Base-by-base conservation (phyloP, 1,284 basidiomycete species). In the Heterobasidion parviporum region DNA sequence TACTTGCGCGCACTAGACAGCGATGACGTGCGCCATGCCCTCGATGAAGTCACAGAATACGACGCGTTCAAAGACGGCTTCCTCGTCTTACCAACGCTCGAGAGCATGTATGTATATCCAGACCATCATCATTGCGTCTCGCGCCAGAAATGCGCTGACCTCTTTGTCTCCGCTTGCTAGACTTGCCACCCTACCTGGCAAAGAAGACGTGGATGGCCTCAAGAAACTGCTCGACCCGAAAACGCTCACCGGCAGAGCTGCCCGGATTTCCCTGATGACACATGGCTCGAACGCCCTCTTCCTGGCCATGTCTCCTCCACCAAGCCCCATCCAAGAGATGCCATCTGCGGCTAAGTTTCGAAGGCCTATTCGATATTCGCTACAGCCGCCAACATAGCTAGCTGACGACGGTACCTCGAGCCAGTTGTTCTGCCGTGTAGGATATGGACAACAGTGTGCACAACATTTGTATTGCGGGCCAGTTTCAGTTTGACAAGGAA, bases 21-120 rank as follows among this genome's bases (percentile, higher is more conserved):
- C 12, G 64, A 67, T 45, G 67, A 67, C 52, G 64, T 67, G 8
- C 63, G 69, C 41, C 61, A 61, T 20, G 61, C 65, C 3, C 62
- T 72, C 32, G 66, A 70, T 52, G 68, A 71, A 47, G 61, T 71
- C 12, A 65, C 67, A 2, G 63, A 64, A n/a, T 71, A 70, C 57
- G 66, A 71, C 54, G 67, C 69, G 2, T 67, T 71, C 58, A 64
- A 60, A 9, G 68, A 71, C 45, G 68, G 67, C 9, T 72, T 70
- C 58, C 59, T 72, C 6, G 55, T 72, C 5, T 59, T 70, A 18
- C 68, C 70, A 6, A 67, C 68, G 16, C 62, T 71, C 34, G 65
- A 72, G 59, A 70, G 69, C 62, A 68, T 70, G 69, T 70, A 49
- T 58, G 68, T 57, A 35, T 35, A 53, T 49, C 14, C 10, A 26